Percentiles rank a stretch among this genome's conserved stretches.
Evolutionary conservation across 495 filamentous ascomycete genomes (phyloP).

Genomic region (Jackrogersella multiformis): DNA sequence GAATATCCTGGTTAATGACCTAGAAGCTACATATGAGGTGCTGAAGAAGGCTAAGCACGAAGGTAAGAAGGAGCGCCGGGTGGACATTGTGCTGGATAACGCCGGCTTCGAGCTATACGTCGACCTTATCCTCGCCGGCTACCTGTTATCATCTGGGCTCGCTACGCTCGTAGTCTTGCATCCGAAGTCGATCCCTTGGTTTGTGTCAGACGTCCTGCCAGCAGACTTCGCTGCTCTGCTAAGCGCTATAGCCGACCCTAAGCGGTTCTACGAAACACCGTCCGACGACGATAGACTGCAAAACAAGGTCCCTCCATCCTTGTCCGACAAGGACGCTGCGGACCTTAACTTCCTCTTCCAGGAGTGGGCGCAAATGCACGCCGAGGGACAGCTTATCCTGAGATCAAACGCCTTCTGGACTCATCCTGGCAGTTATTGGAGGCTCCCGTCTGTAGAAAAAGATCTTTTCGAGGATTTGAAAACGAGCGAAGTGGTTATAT

Average conservation of each 20-base stretch:
- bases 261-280: slow-evolving; percentile 76
- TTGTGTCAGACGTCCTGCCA: slow-evolving; percentile 93
- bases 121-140: slow-evolving; percentile 89
- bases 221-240: slow-evolving; percentile 84
- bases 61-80: slow-evolving; percentile 65
- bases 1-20: slow-evolving; percentile 89
- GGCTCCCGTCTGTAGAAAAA: slow-evolving; percentile 73
- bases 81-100: slow-evolving; percentile 96
- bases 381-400: slow-evolving; percentile 81
- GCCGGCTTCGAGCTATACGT: slow-evolving; percentile 97
- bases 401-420: slow-evolving; percentile 93
- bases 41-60: slow-evolving; percentile 73
- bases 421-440: slow-evolving; percentile 82
- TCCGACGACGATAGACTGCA: slow-evolving; percentile 70
- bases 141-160: slow-evolving; percentile 79
- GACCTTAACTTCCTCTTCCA: slow-evolving; percentile 80
- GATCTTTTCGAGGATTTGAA: slow-evolving; percentile 80
- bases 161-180: slow-evolving; percentile 90
- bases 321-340: slow-evolving; percentile 71
- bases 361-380: slow-evolving; percentile 80
- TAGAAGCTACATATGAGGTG: slow-evolving; percentile 73
- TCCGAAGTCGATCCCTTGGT: slow-evolving; percentile 95
- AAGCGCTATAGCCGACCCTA: slow-evolving; percentile 75
- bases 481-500: slow-evolving; percentile 86
- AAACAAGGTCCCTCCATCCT: slow-evolving; percentile 61